phyloP scores from a whole-genome alignment of 306 rosid genomes.

The Cicer pinnatifidum region DNA sequence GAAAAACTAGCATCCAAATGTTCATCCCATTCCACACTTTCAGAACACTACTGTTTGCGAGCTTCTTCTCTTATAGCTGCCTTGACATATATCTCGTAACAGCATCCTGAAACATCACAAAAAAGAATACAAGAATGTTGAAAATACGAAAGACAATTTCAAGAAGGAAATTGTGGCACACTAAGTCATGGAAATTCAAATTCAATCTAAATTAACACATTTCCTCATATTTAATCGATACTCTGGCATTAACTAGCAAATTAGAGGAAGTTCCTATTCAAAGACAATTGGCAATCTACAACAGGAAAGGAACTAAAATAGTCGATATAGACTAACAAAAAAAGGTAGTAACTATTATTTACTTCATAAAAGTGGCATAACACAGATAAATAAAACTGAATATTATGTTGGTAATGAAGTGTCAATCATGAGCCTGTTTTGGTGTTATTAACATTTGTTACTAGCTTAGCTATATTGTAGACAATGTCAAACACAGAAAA shows the following conservation, averaged over 20 bases:
- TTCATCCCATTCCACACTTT: conserved; percentile 45
- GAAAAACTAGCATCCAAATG: conserved; percentile 39
- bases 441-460: conserved; percentile 11
- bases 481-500: conserved; percentile 23
- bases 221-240: conserved; percentile 9
- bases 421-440: conserved; percentile 17
- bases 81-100: conserved; percentile 78
- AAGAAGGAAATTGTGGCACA: conserved; percentile 1
- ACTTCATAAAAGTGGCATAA: conserved; percentile 24
- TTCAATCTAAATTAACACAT: background rate
- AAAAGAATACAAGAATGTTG: conserved; percentile 39
- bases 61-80: conserved; percentile 63
- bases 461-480: background rate
- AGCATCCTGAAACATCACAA: conserved; percentile 62
- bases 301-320: background rate
- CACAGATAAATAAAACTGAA: background rate
- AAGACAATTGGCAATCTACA: conserved; percentile 26
- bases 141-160: conserved; percentile 6
- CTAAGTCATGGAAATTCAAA: background rate
- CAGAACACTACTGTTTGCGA: conserved; percentile 45
- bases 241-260: background rate
- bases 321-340: background rate
- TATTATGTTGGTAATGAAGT: background rate
- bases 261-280: background rate
- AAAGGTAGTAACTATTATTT: background rate